phyloP scores from a whole-genome alignment of 2,329 filamentous ascomycete species.

The Phaeoacremonium minimum region DNA sequence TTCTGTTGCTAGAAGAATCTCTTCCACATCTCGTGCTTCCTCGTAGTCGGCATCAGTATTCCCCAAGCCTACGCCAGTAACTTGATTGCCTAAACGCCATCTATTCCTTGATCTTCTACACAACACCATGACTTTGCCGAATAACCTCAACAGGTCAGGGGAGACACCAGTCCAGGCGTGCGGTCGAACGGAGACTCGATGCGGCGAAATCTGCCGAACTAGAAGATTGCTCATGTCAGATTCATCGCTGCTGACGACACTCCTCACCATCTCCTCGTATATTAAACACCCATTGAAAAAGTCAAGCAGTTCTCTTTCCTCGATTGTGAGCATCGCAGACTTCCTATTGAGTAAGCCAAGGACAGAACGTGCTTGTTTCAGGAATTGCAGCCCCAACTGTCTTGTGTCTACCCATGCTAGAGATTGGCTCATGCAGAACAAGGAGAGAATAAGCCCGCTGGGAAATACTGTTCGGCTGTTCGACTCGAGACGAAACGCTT shows the following conservation, averaged over 20 bases:
- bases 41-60: constrained; percentile 21
- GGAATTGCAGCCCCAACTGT: constrained; percentile 14
- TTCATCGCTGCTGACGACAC: constrained; percentile 28
- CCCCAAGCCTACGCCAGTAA: constrained; percentile 16
- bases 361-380: constrained; percentile 14
- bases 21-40: constrained; percentile 28
- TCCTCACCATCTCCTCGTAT: constrained; percentile 33
- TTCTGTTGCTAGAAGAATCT: constrained; percentile 25
- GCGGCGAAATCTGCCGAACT: constrained; percentile 2
- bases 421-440: constrained; percentile 34
- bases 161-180: constrained; percentile 35
- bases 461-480: constrained; percentile 18
- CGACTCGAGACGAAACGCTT: constrained; percentile 15
- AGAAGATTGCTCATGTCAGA: constrained; percentile 9
- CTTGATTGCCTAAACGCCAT: constrained; percentile 14
- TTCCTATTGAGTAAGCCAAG: constrained; percentile 7
- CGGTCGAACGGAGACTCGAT: constrained; percentile 7
- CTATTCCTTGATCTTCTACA: constrained; percentile 26
- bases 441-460: constrained; percentile 26
- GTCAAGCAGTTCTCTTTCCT: constrained; percentile 21
- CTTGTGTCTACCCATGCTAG: constrained; percentile 32
- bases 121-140: constrained; percentile 27
- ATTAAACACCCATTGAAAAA: constrained; percentile 33
- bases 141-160: constrained; percentile 21
- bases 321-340: constrained; percentile 6